These are phyloP conservation scores for Chiua virens DNA, from an alignment of 768 basidiomycete genomes.

Conservation along the genomic window DNA sequence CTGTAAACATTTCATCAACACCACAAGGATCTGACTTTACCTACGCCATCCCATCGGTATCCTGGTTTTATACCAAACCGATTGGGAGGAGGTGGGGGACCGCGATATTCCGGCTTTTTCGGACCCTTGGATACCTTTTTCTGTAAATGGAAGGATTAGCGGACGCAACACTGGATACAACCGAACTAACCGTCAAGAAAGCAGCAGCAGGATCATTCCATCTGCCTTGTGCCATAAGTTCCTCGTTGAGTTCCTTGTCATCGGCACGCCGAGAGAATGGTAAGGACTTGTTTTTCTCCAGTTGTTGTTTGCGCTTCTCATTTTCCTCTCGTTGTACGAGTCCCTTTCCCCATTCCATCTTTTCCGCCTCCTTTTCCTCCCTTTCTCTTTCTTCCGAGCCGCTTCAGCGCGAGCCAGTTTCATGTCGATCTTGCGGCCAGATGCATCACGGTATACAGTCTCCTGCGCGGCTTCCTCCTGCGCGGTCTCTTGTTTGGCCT, in stretches of 20 bases:
- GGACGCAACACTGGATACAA: not conserved
- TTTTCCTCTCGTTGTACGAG: slow-evolving; percentile 82
- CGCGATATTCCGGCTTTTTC: slow-evolving; percentile 79
- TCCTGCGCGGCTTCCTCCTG: slow-evolving; percentile 69
- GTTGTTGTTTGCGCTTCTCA: slow-evolving; percentile 61
- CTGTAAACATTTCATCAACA: not conserved
- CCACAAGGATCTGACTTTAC: slow-evolving; percentile 42
- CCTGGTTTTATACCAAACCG: slow-evolving; percentile 95
- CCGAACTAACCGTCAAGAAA: slow-evolving; percentile 74
- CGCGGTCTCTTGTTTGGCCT: slow-evolving; percentile 39
- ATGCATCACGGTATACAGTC: slow-evolving; percentile 91
- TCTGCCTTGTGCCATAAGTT: slow-evolving; percentile 72
- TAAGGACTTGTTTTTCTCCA: slow-evolving; percentile 64
- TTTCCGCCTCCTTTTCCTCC: slow-evolving; percentile 83
- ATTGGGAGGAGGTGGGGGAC: slow-evolving; percentile 90
- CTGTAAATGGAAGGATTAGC: slow-evolving; percentile 37
- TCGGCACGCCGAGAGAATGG: slow-evolving; percentile 80
- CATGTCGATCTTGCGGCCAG: slow-evolving; percentile 86
- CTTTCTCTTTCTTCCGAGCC: slow-evolving; percentile 74
- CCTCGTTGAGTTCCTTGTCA: slow-evolving; percentile 84
- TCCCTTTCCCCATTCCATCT: slow-evolving; percentile 99
- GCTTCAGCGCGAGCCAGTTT: slow-evolving; percentile 85
- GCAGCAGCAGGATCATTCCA: slow-evolving; percentile 99
- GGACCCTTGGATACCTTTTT: slow-evolving; percentile 76
- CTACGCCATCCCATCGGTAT: slow-evolving; percentile 98